These are phyloP conservation scores for Colletotrichum incanum DNA, from an alignment of 2,329 filamentous ascomycete genomes.

Conservation along the genomic window DNA sequence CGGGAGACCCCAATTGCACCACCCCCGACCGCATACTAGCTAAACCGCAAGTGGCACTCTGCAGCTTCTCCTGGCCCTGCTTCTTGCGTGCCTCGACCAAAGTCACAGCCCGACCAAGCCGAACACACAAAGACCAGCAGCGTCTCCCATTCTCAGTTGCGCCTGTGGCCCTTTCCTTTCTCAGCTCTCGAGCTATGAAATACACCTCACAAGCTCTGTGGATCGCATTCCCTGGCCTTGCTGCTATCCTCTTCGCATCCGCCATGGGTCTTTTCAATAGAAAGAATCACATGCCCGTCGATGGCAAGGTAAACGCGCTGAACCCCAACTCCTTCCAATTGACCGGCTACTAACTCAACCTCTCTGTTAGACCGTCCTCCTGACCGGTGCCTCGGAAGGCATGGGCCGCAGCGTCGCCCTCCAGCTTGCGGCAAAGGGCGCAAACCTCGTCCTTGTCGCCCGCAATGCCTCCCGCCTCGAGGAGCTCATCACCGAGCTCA, in stretches of 20 bases:
- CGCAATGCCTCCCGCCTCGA: constrained; percentile 84
- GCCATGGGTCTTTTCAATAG: constrained; percentile 78
- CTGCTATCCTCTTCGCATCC: constrained; percentile 54
- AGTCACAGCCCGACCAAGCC: background rate
- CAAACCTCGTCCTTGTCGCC: constrained; percentile 88
- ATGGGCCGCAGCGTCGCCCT: constrained; percentile 86
- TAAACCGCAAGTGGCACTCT: background rate
- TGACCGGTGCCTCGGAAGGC: constrained; percentile 94
- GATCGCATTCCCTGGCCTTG: constrained; percentile 64
- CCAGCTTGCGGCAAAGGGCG: constrained; percentile 85
- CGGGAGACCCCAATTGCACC: background rate
- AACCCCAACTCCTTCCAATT: constrained; percentile 1
- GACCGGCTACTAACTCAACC: constrained; percentile 3
- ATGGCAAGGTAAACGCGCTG: constrained; percentile 77
- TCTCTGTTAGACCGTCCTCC: constrained; percentile 79
- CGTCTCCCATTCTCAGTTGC: background rate
- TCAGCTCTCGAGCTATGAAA: constrained; percentile 3
- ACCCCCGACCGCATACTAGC: background rate
- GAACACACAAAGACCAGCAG: background rate
- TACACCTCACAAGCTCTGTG: constrained; percentile 59
- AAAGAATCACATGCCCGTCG: constrained; percentile 86
- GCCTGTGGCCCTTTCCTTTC: background rate
- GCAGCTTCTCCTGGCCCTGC: background rate
- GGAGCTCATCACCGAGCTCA: constrained; percentile 72
- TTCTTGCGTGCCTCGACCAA: background rate